Percentiles rank a stretch among this genome's conserved stretches.
Evolutionary conservation across 2,329 filamentous ascomycete genomes (phyloP).

Genomic region (Colletotrichum costaricense): DNA sequence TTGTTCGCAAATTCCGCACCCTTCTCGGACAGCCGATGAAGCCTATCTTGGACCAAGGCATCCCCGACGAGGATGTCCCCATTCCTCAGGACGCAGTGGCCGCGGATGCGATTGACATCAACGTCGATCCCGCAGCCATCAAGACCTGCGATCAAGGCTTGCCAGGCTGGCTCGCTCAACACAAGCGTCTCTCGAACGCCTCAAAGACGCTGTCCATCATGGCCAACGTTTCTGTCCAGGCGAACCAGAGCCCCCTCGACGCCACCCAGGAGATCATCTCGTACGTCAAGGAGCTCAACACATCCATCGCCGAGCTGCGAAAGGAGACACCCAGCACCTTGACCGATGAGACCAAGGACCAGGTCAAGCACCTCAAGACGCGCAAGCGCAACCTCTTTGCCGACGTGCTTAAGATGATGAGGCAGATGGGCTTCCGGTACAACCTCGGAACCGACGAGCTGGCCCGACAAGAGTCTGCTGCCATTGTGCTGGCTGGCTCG

Average conservation of each 20-base stretch:
- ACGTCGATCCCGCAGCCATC: conserved; percentile 40
- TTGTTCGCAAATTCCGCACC: conserved; percentile 89
- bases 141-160: conserved; percentile 47
- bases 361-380: conserved; percentile 89
- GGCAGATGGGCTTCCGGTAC: conserved; percentile 89
- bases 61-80: conserved; percentile 61
- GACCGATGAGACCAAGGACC: conserved; percentile 86
- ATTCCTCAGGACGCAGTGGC: neutral
- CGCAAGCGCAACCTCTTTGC: conserved; percentile 91
- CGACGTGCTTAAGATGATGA: conserved; percentile 84
- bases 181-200: conserved; percentile 78
- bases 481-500: conserved; percentile 72
- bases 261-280: conserved; percentile 59
- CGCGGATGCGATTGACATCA: conserved; percentile 39
- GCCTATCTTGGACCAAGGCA: conserved; percentile 67
- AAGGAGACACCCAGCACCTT: conserved; percentile 85
- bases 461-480: conserved; percentile 77
- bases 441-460: conserved; percentile 83
- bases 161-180: conserved; percentile 54
- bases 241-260: conserved; percentile 13
- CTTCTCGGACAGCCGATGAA: conserved; percentile 82
- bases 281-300: conserved; percentile 77
- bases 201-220: conserved; percentile 80
- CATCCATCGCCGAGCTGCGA: conserved; percentile 78
- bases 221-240: conserved; percentile 63